A percentile compares a stretch with the other conserved stretches of the same genome.
Evolutionary conservation across 2,329 filamentous ascomycete species (phyloP).

Genomic region (Zalaria obscura): DNA sequence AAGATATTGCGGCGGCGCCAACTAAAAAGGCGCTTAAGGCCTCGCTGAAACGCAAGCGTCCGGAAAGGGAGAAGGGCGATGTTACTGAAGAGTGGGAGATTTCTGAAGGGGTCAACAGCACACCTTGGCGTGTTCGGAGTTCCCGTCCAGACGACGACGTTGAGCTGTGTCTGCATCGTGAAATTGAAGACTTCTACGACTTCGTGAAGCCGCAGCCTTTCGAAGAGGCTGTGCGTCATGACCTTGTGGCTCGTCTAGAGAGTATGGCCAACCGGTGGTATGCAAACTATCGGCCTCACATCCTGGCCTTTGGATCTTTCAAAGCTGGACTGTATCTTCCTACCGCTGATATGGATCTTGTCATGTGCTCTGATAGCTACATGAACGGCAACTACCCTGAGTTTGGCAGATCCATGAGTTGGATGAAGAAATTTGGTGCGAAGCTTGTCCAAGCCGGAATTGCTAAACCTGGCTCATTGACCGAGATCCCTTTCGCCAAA

Average conservation of each 20-base stretch:
- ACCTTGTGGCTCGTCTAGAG: conserved; percentile 58
- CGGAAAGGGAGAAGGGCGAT: conserved; percentile 11
- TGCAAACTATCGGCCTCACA: conserved; percentile 27
- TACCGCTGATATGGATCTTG: conserved; percentile 86
- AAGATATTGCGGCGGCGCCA: conserved; percentile 2
- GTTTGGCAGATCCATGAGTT: conserved; percentile 36
- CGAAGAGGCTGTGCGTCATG: conserved; percentile 60
- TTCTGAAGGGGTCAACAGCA: conserved; percentile 21
- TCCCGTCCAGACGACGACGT: background rate
- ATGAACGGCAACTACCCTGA: conserved; percentile 17
- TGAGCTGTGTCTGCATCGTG: background rate
- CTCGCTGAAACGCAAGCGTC: conserved; percentile 50
- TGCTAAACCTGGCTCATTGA: conserved; percentile 43
- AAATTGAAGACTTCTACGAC: conserved; percentile 53
- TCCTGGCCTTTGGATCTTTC: conserved; percentile 84
- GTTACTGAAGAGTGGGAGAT: conserved; percentile 31
- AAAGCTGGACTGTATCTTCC: conserved; percentile 61
- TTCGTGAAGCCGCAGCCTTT: conserved; percentile 65
- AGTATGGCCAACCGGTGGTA: conserved; percentile 35
- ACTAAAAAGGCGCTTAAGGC: background rate
- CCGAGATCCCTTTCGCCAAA: conserved; percentile 60
- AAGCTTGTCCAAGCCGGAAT: conserved; percentile 45
- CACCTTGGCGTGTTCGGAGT: conserved; percentile 44
- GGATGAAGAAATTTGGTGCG: conserved; percentile 47
- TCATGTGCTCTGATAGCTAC: conserved; percentile 54